Conservation (phyloP, 148 eudicot species). For the Heliosperma pusillum region DNA sequence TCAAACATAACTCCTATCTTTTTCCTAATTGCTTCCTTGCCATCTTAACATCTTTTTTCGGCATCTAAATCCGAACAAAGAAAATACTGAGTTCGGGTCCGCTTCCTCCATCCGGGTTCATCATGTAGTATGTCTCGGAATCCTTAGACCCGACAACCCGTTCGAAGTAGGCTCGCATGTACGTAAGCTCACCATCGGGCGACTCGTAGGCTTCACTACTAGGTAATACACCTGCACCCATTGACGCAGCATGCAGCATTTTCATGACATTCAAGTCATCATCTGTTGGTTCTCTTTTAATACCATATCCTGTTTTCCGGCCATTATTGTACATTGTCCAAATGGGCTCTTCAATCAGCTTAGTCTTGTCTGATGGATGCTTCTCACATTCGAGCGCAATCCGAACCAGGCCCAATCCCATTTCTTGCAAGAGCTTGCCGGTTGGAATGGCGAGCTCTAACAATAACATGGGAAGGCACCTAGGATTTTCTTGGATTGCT, state of each 20-base stretch:
- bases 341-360: slow-evolving; percentile 79
- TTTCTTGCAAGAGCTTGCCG: slow-evolving; percentile 72
- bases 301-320: slow-evolving; percentile 66
- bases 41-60: not conserved
- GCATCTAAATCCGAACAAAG: slow-evolving; percentile 57
- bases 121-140: slow-evolving; percentile 89
- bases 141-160: slow-evolving; percentile 72
- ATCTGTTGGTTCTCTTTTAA: slow-evolving; percentile 69
- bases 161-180: slow-evolving; percentile 77
- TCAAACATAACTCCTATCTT: not conserved
- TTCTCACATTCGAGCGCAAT: slow-evolving; percentile 81
- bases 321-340: slow-evolving; percentile 92
- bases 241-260: slow-evolving; percentile 66
- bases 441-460: slow-evolving; percentile 78
- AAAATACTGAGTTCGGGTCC: slow-evolving; percentile 92
- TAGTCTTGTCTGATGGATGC: slow-evolving; percentile 46
- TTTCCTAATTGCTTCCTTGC: not conserved
- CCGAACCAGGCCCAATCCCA: slow-evolving; percentile 82
- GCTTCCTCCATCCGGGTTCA: slow-evolving; percentile 75
- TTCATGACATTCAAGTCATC: slow-evolving; percentile 75
- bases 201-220: slow-evolving; percentile 31
- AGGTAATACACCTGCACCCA: slow-evolving; percentile 92
- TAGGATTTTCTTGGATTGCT: slow-evolving; percentile 73
- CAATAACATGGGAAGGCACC: slow-evolving; percentile 66
- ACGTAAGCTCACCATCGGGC: slow-evolving; percentile 75